Evolutionary conservation across 176 grass and related monocot species (phyloP).

Genomic region (Ananas comosus): DNA sequence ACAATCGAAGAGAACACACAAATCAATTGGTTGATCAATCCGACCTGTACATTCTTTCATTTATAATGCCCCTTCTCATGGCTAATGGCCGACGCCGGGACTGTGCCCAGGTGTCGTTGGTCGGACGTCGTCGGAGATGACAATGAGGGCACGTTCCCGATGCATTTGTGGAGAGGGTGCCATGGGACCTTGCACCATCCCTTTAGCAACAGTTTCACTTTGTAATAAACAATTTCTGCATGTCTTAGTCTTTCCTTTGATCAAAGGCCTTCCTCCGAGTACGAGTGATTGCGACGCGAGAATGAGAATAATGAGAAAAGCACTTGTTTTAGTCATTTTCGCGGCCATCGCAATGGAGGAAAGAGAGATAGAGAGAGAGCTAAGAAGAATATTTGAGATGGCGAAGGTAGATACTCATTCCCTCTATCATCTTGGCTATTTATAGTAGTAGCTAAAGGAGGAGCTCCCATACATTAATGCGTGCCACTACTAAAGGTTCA

Average conservation of each 20-base stretch:
- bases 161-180: conserved; percentile 2
- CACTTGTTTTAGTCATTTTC: background rate
- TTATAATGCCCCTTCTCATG: conserved; percentile 6
- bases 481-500: no score
- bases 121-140: conserved; percentile 5
- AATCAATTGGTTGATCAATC: no score
- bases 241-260: background rate
- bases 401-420: background rate
- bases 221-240: conserved; percentile 6
- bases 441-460: background rate
- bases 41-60: no score
- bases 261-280: conserved; percentile 3
- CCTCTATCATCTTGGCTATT: background rate
- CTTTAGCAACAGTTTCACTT: background rate
- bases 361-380: background rate
- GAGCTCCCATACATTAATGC: background rate
- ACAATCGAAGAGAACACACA: no score
- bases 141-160: background rate
- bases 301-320: conserved; percentile 6
- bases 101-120: conserved; percentile 9
- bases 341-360: background rate
- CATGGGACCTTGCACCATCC: conserved; percentile 7
- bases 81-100: conserved; percentile 26
- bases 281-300: conserved; percentile 5
- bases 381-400: background rate